Evolutionary conservation across 208 protist species (phyloP), one percentile per base, ranked within the genome.

Genomic region (Acanthamoeba rhysodes): DNA sequence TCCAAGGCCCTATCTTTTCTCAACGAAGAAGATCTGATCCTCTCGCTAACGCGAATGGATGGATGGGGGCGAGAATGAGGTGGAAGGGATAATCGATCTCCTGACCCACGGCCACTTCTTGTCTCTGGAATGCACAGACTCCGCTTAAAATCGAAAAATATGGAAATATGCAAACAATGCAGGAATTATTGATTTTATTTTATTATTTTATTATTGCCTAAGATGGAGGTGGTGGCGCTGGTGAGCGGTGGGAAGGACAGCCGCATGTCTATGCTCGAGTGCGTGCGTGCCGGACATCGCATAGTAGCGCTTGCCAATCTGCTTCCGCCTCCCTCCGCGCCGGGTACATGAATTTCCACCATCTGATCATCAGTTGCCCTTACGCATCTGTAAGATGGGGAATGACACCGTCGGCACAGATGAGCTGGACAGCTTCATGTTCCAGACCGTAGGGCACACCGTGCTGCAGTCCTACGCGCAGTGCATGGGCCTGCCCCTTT

Each of bases 201-300:
- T 34, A 4, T 0, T 2, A 0, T 0, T 7, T 70, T 32, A 7
- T 70, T 70, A 34, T 29, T 68, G 0, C 1, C 2, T 68, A 72
- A 91, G 64, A 99, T 99, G 99, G 99, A 99, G 90, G 98, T 99
- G 9, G 98, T 99, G 90, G 99, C 98, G 12, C 98, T 99, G 53
- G 94, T 99, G 22, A 99, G 98, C 12, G 99, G 99, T 50, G 99
- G 99, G 6, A 99, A 99, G 97, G 99, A 99, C 96, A 99, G 98
- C 90, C 98, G 99, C 62, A 98, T 99, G 48, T 97, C 98, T 34
- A 96, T 99, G 87, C 95, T 99, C 18, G 96, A 99, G 94, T 99
- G 99, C 59, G 96, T 98, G n/a, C 98, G 98, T 68, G 96, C 99
- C 84, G 99, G 99, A 2, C 99, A 99, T 96, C 95, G 98, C 45